phyloP scores from a whole-genome alignment of 1,139 yeast genomes.

The Debaryomyces robertsiae region DNA sequence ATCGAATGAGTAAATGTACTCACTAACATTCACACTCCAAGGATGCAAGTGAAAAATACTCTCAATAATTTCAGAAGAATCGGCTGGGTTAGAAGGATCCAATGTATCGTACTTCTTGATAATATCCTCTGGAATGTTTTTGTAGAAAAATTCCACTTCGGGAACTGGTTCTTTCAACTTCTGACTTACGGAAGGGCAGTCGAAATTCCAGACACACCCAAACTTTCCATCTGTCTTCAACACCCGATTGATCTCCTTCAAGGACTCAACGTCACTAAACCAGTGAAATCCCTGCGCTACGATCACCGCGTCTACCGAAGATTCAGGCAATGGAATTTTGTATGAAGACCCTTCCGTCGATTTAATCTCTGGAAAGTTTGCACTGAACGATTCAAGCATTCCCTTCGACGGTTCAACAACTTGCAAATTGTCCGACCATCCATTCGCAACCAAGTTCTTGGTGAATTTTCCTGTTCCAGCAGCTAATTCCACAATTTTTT shows the following conservation, averaged over 20 bases:
- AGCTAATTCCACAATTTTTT: conserved; percentile 55
- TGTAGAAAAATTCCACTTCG: conserved; percentile 16
- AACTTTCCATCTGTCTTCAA: conserved; percentile 50
- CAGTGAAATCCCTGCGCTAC: conserved; percentile 72
- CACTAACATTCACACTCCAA: conserved; percentile 33
- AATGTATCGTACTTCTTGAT: neutral
- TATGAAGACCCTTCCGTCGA: conserved; percentile 49
- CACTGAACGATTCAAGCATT: conserved; percentile 52
- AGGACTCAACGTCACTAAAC: conserved; percentile 56
- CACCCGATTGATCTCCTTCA: conserved; percentile 55
- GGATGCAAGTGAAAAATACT: conserved; percentile 13
- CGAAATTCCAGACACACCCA: conserved; percentile 67
- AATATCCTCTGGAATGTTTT: conserved; percentile 12
- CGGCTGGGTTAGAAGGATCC: conserved; percentile 1
- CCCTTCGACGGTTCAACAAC: conserved; percentile 65
- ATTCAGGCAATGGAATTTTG: conserved; percentile 48
- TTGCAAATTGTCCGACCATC: conserved; percentile 38
- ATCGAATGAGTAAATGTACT: conserved; percentile 32
- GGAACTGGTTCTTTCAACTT: conserved; percentile 13
- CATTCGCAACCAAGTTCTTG: conserved; percentile 40
- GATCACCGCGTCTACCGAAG: conserved; percentile 53
- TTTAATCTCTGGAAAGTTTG: conserved; percentile 50
- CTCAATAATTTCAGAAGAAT: conserved; percentile 11
- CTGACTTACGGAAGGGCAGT: conserved; percentile 32
- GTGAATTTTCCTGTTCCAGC: conserved; percentile 74